A percentile compares a stretch with the other conserved stretches of the same genome.
These are phyloP conservation scores for Monilinia fructigena DNA, from an alignment of 2,329 filamentous ascomycete genomes.

Conservation along the genomic window DNA sequence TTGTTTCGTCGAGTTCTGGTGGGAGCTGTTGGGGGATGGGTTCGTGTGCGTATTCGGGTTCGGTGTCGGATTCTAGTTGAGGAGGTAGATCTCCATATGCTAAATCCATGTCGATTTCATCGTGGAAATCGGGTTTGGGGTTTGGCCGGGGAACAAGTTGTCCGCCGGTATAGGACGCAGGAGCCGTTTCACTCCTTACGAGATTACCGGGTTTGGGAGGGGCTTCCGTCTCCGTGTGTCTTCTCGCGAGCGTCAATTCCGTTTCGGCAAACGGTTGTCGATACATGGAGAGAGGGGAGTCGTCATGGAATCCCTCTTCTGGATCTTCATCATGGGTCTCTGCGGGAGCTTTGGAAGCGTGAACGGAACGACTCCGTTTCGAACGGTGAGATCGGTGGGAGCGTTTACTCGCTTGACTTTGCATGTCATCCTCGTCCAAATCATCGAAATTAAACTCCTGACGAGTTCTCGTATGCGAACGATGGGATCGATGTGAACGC, in stretches of 20 bases:
- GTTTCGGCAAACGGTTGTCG: conserved; percentile 32
- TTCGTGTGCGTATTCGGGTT: conserved; percentile 39
- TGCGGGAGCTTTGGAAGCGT: conserved; percentile 18
- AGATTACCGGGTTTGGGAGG: not conserved
- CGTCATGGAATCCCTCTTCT: conserved; percentile 11
- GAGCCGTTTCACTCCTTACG: conserved; percentile 18
- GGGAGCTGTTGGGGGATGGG: conserved; percentile 48
- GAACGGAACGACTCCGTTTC: conserved; percentile 19
- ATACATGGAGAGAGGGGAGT: conserved; percentile 25
- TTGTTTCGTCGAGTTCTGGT: conserved; percentile 65
- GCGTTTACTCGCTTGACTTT: conserved; percentile 20
- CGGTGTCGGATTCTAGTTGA: conserved; percentile 42
- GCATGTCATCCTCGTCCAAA: conserved; percentile 15
- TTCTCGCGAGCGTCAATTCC: conserved; percentile 6
- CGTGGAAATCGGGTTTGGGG: conserved; percentile 33
- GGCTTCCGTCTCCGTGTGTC: conserved; percentile 35
- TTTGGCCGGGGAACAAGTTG: conserved; percentile 22
- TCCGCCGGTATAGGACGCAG: not conserved
- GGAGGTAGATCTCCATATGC: conserved; percentile 84
- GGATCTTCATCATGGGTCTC: conserved; percentile 27
- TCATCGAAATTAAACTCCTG: conserved; percentile 14
- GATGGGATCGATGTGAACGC: conserved; percentile 26
- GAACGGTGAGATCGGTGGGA: conserved; percentile 26
- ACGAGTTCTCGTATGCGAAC: conserved; percentile 14
- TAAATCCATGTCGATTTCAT: conserved; percentile 80